A percentile compares a stretch with the other conserved stretches of the same genome.
These are phyloP conservation scores for Coniferiporia sulphurascens DNA, from an alignment of 1,284 basidiomycete species.

Conservation along the genomic window DNA sequence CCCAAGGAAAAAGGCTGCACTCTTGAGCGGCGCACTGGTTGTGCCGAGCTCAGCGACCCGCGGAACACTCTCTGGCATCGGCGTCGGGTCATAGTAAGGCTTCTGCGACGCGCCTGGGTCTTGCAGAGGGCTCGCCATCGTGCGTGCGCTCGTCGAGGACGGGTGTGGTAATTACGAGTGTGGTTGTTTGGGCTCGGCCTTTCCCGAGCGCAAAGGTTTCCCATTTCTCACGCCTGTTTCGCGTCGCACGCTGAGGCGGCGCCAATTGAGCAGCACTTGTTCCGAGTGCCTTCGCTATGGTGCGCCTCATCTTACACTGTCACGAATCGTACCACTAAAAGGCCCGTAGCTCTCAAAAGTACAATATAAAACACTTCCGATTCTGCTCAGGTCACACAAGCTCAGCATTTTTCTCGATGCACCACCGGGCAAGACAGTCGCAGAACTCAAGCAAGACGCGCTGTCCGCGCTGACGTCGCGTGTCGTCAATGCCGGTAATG, in stretches of 20 bases:
- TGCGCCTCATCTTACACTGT: background rate
- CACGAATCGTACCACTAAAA: background rate
- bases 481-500: conserved; percentile 28
- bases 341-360: conserved; percentile 4
- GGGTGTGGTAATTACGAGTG: background rate
- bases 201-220: background rate
- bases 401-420: conserved; percentile 57
- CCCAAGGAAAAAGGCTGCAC: conserved; percentile 96
- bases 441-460: conserved; percentile 54
- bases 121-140: conserved; percentile 51
- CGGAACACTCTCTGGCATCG: conserved; percentile 70
- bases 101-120: conserved; percentile 35
- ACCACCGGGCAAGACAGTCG: conserved; percentile 48
- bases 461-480: conserved; percentile 53
- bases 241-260: too few species aligned
- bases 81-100: conserved; percentile 67
- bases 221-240: too few species aligned
- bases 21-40: conserved; percentile 94
- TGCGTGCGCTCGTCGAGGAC: conserved; percentile 6
- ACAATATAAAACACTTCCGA: conserved; percentile 48
- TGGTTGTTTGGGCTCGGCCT: background rate
- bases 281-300: conserved; percentile 1
- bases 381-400: conserved; percentile 67
- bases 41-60: conserved; percentile 88
- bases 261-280: background rate